Percentiles rank a stretch among this genome's conserved stretches.
These are phyloP conservation scores for Monilinia fructigena DNA, from an alignment of 2,329 filamentous ascomycete genomes.

Conservation along the genomic window DNA sequence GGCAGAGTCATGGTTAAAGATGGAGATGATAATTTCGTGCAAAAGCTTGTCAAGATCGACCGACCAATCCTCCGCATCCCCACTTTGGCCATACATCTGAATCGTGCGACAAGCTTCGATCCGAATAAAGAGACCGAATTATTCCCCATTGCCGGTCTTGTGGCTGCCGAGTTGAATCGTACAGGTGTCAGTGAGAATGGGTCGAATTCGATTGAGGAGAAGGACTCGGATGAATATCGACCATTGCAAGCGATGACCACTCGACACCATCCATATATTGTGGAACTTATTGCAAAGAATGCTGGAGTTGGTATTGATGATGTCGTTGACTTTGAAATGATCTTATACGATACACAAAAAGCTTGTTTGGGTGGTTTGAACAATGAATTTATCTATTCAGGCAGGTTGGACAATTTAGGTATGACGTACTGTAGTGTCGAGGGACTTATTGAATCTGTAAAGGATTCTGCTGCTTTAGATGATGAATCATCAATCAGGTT, in stretches of 20 bases:
- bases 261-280: slow-evolving; percentile 83
- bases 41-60: slow-evolving; percentile 86
- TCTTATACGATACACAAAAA: slow-evolving; percentile 96
- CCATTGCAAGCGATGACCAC: slow-evolving; percentile 76
- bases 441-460: slow-evolving; percentile 78
- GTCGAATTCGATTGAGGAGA: slow-evolving; percentile 36
- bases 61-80: slow-evolving; percentile 89
- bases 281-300: slow-evolving; percentile 81
- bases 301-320: slow-evolving; percentile 68
- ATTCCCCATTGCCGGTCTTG: slow-evolving; percentile 87
- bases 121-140: slow-evolving; percentile 98
- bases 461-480: slow-evolving; percentile 62
- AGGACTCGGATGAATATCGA: slow-evolving; percentile 53
- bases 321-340: slow-evolving; percentile 89
- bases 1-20: slow-evolving; percentile 81
- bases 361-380: slow-evolving; percentile 84
- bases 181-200: slow-evolving; percentile 51
- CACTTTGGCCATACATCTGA: slow-evolving; percentile 89
- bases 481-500: slow-evolving; percentile 80
- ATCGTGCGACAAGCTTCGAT: slow-evolving; percentile 79
- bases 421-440: slow-evolving; percentile 93
- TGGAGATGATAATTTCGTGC: slow-evolving; percentile 69
- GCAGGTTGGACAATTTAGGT: slow-evolving; percentile 91
- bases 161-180: slow-evolving; percentile 83
- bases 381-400: slow-evolving; percentile 93